Evolutionary conservation across 1,284 basidiomycete genomes (phyloP), one percentile per base, ranked within the genome.

Genomic region (Taiwanofungus camphoratus): DNA sequence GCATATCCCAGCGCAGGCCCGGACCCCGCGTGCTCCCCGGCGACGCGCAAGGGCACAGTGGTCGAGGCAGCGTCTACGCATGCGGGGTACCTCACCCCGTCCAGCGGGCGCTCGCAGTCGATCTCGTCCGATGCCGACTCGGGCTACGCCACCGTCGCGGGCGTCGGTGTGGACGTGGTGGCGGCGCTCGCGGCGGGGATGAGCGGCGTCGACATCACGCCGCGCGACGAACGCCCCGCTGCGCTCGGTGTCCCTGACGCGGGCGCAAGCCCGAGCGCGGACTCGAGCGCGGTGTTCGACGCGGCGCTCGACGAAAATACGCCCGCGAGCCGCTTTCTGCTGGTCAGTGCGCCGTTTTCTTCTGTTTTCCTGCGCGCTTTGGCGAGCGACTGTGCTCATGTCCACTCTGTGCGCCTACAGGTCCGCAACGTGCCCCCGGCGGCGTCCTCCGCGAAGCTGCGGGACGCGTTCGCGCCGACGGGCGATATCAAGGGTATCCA

Each of bases 401-500:
- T 35, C 45, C 26, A 45, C 41, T 23, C 5, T 31, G 26, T 39
- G 15, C 23, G 22, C 27, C 15, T 22, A 4, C 21, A 59, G 58
- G 46, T 60, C 30, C 53, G 50, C 34, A 51, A 53, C 38, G 46
- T 56, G 2, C 51, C 55, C 1, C 30, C 29, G 1, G 16, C 24
- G 4, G 46, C 49, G 13, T 35, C 49, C 18, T 43, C 48, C 0
- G 38, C 39, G 13, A 44, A 44, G 15, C 43, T 58, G 18, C 37
- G 47, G 24, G 46, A 47, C n/a, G 48, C 49, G 0, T 54, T 58
- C 23, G 36, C 49, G 4, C 38, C 45, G n/a, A 38, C 50, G 23
- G 55, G 56, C 20, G 50, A 56, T 18, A 49, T 76, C 43, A 75
- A 77, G 54, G 75, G 73, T n/a, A 71, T 82, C 26, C 71, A 70